phyloP scores from a whole-genome alignment of 2,329 filamentous ascomycete genomes.

The Botrytis paeoniae region DNA sequence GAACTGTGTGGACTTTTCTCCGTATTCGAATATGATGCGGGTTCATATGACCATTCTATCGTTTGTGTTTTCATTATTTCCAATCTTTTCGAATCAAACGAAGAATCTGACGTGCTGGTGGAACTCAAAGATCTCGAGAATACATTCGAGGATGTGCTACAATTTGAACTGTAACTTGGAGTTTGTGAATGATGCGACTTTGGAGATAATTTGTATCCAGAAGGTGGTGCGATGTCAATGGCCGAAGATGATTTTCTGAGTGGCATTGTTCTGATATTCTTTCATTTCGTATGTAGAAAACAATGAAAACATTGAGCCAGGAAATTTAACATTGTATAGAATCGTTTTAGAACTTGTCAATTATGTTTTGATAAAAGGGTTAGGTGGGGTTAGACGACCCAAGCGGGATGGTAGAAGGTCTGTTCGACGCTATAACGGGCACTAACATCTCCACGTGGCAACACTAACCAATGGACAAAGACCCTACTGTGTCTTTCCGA shows the following conservation, averaged over 20 bases:
- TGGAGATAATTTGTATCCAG: background rate
- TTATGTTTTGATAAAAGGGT: background rate
- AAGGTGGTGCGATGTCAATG: background rate
- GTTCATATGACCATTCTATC: background rate
- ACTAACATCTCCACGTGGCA: background rate
- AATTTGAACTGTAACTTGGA: background rate
- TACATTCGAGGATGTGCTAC: slow-evolving; percentile 1
- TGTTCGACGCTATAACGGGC: background rate
- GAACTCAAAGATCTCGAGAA: background rate
- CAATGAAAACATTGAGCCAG: background rate
- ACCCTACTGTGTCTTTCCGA: background rate
- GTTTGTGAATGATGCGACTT: background rate
- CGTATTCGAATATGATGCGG: background rate
- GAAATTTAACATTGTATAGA: background rate
- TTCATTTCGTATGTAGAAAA: background rate
- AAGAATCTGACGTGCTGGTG: background rate
- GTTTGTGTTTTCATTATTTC: slow-evolving; percentile 3
- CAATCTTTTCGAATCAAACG: background rate
- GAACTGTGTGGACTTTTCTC: background rate
- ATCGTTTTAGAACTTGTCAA: background rate
- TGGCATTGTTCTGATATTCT: background rate
- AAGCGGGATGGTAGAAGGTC: background rate
- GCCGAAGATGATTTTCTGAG: background rate
- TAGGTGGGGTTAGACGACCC: background rate
- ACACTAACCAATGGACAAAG: background rate